Percentiles rank a stretch among this genome's conserved stretches.
phyloP scores from a whole-genome alignment of 83 land plant genomes.

The Picea mariana region DNA sequence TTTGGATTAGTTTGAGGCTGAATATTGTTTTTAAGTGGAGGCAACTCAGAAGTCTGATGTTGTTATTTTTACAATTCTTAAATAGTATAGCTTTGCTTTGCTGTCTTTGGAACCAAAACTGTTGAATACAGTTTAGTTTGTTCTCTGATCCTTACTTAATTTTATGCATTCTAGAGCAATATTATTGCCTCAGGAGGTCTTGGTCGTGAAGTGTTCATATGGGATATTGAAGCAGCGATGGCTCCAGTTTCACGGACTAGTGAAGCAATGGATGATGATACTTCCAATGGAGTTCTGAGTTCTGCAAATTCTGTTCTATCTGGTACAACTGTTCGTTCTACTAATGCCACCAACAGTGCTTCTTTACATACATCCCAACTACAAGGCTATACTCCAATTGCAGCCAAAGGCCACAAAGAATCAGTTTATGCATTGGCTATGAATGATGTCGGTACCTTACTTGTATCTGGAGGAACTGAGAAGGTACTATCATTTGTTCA shows the following conservation, averaged over 20 bases:
- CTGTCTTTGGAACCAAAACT: conserved; percentile 8
- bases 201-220: conserved; percentile 96
- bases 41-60: background rate
- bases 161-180: conserved; percentile 73
- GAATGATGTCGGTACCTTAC: conserved; percentile 87
- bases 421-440: conserved; percentile 98
- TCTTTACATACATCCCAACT: conserved; percentile 38
- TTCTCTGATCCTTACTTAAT: conserved; percentile 40
- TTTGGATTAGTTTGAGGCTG: conserved; percentile 7
- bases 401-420: conserved; percentile 96
- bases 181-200: conserved; percentile 97
- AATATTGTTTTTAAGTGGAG: background rate
- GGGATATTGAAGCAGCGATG: conserved; percentile 95
- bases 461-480: conserved; percentile 99
- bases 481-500: conserved; percentile 48
- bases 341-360: conserved; percentile 43
- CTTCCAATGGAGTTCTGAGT: conserved; percentile 57
- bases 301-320: conserved; percentile 38
- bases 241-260: conserved; percentile 60
- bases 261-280: conserved; percentile 66
- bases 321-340: conserved; percentile 44
- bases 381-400: conserved; percentile 78
- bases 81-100: background rate
- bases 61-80: background rate
- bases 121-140: background rate